These are phyloP conservation scores for Forsythia viridissima DNA, from an alignment of 257 asterid genomes.

Conservation along the genomic window DNA sequence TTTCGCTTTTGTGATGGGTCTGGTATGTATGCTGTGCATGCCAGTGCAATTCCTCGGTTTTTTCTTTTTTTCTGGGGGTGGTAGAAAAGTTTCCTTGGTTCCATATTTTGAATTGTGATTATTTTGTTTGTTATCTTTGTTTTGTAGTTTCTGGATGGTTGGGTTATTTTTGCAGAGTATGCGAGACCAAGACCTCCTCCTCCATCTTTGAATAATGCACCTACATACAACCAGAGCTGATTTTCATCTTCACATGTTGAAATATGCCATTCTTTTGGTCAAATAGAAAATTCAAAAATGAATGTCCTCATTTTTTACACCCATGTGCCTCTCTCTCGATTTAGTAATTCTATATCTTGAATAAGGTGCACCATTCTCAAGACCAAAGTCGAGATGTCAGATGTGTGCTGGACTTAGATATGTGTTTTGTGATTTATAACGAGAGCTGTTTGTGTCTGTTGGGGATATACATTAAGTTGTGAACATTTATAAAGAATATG, in stretches of 20 bases:
- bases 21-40: not conserved
- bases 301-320: too few species aligned
- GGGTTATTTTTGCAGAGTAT: slow-evolving; percentile 71
- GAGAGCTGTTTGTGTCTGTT: not conserved
- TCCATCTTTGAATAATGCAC: slow-evolving; percentile 27
- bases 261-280: slow-evolving; percentile 11
- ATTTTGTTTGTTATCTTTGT: not conserved
- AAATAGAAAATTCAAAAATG: not conserved
- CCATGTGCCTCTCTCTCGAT: too few species aligned
- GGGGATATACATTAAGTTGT: not conserved
- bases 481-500: not conserved
- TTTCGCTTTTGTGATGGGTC: not conserved
- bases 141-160: slow-evolving; percentile 63
- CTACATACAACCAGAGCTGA: slow-evolving; percentile 26
- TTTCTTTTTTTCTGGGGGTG: not conserved
- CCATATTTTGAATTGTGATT: not conserved
- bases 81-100: too few species aligned
- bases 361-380: too few species aligned
- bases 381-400: too few species aligned
- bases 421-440: too few species aligned
- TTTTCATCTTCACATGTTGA: not conserved
- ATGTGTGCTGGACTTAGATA: too few species aligned
- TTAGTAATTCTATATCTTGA: too few species aligned
- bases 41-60: not conserved
- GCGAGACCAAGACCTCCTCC: slow-evolving; percentile 58